These are phyloP conservation scores for Eragrostis nindensis DNA, from an alignment of 176 grass and related monocot species.

Conservation along the genomic window DNA sequence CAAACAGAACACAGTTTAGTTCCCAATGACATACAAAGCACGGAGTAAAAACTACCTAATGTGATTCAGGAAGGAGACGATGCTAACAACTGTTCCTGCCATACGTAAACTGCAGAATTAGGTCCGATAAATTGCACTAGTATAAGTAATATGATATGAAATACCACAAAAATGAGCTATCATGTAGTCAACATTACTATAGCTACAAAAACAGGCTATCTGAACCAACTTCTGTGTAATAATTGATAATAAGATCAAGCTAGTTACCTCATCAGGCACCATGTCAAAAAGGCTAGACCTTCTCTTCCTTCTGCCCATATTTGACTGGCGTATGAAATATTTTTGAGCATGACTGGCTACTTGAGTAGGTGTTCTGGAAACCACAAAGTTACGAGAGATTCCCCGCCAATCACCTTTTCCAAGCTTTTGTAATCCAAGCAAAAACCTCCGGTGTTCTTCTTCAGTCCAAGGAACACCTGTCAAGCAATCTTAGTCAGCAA, in stretches of 20 bases:
- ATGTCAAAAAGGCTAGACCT: slow-evolving; percentile 98
- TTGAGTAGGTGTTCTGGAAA: slow-evolving; percentile 96
- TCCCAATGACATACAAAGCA: slow-evolving; percentile 20
- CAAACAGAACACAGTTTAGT: slow-evolving; percentile 39
- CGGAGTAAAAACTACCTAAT: slow-evolving; percentile 25
- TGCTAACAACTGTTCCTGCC: not conserved
- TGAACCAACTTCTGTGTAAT: slow-evolving; percentile 16
- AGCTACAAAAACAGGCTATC: not conserved
- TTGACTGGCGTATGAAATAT: slow-evolving; percentile 96
- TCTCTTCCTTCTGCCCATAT: slow-evolving; percentile 93
- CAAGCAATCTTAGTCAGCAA: slow-evolving; percentile 38
- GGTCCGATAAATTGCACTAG: not conserved
- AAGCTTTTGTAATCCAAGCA: slow-evolving; percentile 93
- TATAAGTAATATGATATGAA: slow-evolving; percentile 26
- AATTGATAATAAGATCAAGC: slow-evolving; percentile 24
- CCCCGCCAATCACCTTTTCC: slow-evolving; percentile 99
- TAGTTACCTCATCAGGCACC: slow-evolving; percentile 81
- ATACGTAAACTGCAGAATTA: slow-evolving; percentile 4
- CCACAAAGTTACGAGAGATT: slow-evolving; percentile 97
- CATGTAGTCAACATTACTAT: not conserved
- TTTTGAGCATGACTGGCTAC: slow-evolving; percentile 99
- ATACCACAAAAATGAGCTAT: slow-evolving; percentile 15
- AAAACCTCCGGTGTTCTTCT: slow-evolving; percentile 98
- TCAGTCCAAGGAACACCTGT: slow-evolving; percentile 97
- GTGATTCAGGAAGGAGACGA: slow-evolving; percentile 2